phyloP scores from a whole-genome alignment of 2,329 filamentous ascomycete species.

The Lecanosticta acicola region DNA sequence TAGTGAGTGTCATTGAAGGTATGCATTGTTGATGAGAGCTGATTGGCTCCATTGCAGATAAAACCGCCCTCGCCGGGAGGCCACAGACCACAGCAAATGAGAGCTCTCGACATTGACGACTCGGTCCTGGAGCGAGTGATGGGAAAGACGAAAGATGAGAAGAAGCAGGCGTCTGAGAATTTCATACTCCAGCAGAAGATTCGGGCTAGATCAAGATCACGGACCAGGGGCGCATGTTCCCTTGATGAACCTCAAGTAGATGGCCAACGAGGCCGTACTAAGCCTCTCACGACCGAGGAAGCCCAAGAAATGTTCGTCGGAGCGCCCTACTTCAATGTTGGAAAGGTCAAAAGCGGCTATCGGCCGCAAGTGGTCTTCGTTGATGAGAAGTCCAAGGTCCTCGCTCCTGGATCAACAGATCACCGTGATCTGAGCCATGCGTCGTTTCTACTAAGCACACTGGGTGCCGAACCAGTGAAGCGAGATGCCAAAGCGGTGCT shows the following conservation, averaged over 20 bases:
- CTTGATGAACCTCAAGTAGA: not conserved
- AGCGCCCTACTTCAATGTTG: constrained; percentile 26
- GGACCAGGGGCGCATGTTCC: not conserved
- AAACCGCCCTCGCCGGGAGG: constrained; percentile 4
- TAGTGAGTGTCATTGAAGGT: no score
- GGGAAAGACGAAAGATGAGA: constrained; percentile 19
- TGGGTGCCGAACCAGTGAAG: constrained; percentile 6
- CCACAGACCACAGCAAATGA: constrained; percentile 5
- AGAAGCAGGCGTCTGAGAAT: constrained; percentile 8
- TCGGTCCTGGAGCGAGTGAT: constrained; percentile 21
- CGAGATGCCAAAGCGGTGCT: not conserved
- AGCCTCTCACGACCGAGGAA: constrained; percentile 16
- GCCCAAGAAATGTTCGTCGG: constrained; percentile 25
- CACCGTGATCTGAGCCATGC: constrained; percentile 13
- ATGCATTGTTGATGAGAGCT: no score
- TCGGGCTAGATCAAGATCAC: constrained; percentile 4
- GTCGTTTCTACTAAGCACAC: constrained; percentile 17
- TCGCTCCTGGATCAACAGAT: constrained; percentile 9
- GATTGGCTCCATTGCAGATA: constrained; percentile 1
- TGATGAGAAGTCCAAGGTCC: constrained; percentile 7
- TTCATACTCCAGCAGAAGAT: constrained; percentile 21
- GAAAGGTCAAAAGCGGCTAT: constrained; percentile 4
- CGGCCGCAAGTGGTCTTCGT: constrained; percentile 19
- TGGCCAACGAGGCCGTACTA: not conserved
- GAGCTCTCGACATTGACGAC: constrained; percentile 21